These are phyloP conservation scores for Diaporthe sp. DNA, from an alignment of 2,329 filamentous ascomycete genomes.

Conservation along the genomic window DNA sequence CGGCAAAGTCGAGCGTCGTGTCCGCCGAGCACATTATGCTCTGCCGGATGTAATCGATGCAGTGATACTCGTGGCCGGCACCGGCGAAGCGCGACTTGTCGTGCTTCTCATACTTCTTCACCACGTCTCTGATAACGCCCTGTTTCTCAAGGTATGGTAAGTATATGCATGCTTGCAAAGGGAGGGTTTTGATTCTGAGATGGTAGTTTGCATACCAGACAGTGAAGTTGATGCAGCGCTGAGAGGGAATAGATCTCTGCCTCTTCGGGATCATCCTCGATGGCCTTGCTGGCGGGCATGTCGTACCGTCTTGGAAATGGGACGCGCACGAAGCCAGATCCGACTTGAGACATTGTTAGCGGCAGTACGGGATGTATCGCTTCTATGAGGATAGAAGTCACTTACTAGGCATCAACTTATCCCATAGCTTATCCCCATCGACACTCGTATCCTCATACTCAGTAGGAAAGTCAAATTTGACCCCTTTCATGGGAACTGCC, in stretches of 20 bases:
- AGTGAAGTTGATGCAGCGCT: constrained; percentile 37
- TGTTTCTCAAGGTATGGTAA: neutral
- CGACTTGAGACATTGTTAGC: neutral
- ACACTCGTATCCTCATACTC: constrained; percentile 36
- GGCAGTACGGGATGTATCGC: neutral
- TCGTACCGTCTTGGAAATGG: constrained; percentile 34
- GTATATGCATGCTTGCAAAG: neutral
- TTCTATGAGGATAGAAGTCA: neutral
- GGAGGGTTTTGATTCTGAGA: neutral
- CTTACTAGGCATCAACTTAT: constrained; percentile 37
- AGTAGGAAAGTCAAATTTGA: constrained; percentile 37
- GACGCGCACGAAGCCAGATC: constrained; percentile 37
- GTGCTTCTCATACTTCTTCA: constrained; percentile 38
- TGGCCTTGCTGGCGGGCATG: constrained; percentile 36
- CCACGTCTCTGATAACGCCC: constrained; percentile 38
- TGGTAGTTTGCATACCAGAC: constrained; percentile 13
- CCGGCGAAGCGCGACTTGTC: constrained; percentile 39
- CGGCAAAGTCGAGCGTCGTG: constrained; percentile 36
- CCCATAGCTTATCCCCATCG: constrained; percentile 37
- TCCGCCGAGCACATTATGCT: constrained; percentile 37
- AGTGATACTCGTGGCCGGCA: constrained; percentile 37
- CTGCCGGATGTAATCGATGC: constrained; percentile 39
- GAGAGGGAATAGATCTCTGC: constrained; percentile 39
- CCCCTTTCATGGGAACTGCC: constrained; percentile 30
- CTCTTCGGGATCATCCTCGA: constrained; percentile 33